Evolutionary conservation across 176 grass and related monocot genomes (phyloP).

Genomic region (Eleusine coracana): DNA sequence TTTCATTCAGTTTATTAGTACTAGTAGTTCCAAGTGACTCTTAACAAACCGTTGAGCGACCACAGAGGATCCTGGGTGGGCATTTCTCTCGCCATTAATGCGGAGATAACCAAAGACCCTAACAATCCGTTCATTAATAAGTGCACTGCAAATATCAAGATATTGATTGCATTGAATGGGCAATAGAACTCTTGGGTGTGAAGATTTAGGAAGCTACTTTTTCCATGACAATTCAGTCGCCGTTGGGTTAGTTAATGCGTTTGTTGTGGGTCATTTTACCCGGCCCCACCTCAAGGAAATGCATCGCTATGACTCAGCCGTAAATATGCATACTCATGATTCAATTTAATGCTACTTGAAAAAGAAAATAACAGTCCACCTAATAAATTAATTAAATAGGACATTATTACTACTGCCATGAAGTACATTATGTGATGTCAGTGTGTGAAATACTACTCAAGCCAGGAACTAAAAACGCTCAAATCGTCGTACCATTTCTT

Average conservation of each 20-base stretch:
- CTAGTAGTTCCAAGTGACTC: background rate
- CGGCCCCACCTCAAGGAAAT: slow-evolving; percentile 12
- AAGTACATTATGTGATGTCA: background rate
- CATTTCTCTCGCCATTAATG: slow-evolving; percentile 31
- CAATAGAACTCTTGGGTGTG: slow-evolving; percentile 42
- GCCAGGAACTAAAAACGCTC: too few relatives aligned
- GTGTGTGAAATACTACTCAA: background rate
- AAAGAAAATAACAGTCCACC: background rate
- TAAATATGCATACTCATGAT: background rate
- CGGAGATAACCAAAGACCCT: slow-evolving; percentile 42
- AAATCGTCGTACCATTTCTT: background rate
- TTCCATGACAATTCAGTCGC: slow-evolving; percentile 40
- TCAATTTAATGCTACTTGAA: background rate
- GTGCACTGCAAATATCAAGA: slow-evolving; percentile 32
- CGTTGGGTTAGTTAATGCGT: slow-evolving; percentile 38
- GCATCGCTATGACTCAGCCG: background rate
- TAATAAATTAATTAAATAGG: background rate
- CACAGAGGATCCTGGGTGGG: slow-evolving; percentile 28
- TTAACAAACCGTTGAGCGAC: background rate
- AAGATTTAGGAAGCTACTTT: slow-evolving; percentile 54
- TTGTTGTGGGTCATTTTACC: slow-evolving; percentile 43
- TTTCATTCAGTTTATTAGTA: background rate
- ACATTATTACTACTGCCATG: background rate
- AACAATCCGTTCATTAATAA: slow-evolving; percentile 53
- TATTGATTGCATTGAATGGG: slow-evolving; percentile 53